A percentile compares a stretch with the other conserved stretches of the same genome.
Evolutionary conservation across 2,329 filamentous ascomycete genomes (phyloP).

Genomic region (Exophiala bonariae): DNA sequence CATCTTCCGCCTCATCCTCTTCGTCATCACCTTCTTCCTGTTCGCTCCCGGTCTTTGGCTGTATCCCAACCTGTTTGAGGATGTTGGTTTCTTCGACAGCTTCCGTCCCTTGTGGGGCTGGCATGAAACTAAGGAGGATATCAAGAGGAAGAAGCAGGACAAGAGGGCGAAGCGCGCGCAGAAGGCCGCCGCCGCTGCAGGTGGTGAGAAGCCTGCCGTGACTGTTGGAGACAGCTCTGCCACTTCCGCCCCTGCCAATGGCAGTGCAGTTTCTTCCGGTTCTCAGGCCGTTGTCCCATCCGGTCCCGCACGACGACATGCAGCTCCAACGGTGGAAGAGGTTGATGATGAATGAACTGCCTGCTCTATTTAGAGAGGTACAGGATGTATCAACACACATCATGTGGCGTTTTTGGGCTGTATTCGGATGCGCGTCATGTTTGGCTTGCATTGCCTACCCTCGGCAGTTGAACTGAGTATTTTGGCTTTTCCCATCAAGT

Average conservation of each 20-base stretch:
- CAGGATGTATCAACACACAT: constrained; percentile 1
- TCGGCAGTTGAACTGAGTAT: not conserved
- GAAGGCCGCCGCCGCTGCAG: constrained; percentile 25
- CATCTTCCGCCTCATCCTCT: constrained; percentile 92
- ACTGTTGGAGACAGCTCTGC: constrained; percentile 24
- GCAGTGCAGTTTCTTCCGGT: constrained; percentile 27
- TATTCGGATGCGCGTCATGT: no score
- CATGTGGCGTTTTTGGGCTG: constrained; percentile 4
- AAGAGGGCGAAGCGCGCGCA: constrained; percentile 34
- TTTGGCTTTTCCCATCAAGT: constrained; percentile 28
- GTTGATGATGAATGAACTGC: constrained; percentile 27
- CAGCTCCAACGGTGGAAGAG: constrained; percentile 29
- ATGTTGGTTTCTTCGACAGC: constrained; percentile 96
- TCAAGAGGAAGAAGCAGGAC: constrained; percentile 53
- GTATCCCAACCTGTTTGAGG: constrained; percentile 96
- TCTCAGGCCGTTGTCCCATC: constrained; percentile 35
- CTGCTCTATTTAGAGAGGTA: not conserved
- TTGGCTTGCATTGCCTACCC: no score
- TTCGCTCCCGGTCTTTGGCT: constrained; percentile 91
- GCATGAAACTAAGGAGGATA: constrained; percentile 69
- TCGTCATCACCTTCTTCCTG: constrained; percentile 86
- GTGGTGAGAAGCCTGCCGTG: constrained; percentile 7
- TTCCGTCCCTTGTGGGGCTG: constrained; percentile 97
- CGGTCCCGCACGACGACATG: constrained; percentile 27
- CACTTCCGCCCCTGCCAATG: constrained; percentile 14